Base-by-base conservation (phyloP, 2,329 filamentous ascomycete genomes). In the Colletotrichum somersetense region DNA sequence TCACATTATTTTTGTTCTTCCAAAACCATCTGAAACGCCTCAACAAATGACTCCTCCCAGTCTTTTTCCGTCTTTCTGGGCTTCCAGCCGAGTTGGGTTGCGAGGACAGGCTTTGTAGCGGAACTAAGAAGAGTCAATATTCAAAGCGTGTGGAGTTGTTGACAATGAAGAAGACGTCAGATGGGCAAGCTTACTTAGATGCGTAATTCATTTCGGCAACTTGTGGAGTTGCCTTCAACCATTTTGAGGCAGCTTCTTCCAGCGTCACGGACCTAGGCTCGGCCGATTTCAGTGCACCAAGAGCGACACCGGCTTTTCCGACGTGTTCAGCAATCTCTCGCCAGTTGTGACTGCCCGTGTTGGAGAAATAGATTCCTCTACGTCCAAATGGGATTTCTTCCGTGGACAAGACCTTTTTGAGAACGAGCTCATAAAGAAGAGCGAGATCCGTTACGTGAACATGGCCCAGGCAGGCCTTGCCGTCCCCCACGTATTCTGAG, bases 381-480 rank as follows among this genome's bases (percentile, higher is more conserved):
- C 80, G 81, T 0, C 82, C 83, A 3, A 59, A 76, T 1, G 80
- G 83, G 14, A 83, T 73, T 3, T 76, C 73, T 16, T 79, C 75
- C 0, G 77, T 77, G 1, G 76, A 75, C 7, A 85, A 66, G 1
- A 82, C 76, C 12, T 78, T 78, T 11, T 68, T 48, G 0, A 85
- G 72, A 0, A 86, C 53, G 0, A 84, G 66, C 55, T 80, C 79
- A 74, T 84, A 87, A 1, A 87, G 73, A 0, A 77, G 75, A 0
- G 80, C 81, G 8, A 87, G 77, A 73, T 87, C 85, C 3, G 76
- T 76, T 4, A 87, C 78, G 58, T 87, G 85, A 4, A 87, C 82
- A 68, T 85, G 79, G 53, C 84, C 83, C 79, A 82, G 85, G 2
- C 79, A 75, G 0, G 76, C 80, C 0, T 76, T 71, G 1, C 85